Evolutionary conservation across 1,284 basidiomycete species (phyloP), one percentile per base, ranked within the genome.

Genomic region (Ganoderma lucidum): DNA sequence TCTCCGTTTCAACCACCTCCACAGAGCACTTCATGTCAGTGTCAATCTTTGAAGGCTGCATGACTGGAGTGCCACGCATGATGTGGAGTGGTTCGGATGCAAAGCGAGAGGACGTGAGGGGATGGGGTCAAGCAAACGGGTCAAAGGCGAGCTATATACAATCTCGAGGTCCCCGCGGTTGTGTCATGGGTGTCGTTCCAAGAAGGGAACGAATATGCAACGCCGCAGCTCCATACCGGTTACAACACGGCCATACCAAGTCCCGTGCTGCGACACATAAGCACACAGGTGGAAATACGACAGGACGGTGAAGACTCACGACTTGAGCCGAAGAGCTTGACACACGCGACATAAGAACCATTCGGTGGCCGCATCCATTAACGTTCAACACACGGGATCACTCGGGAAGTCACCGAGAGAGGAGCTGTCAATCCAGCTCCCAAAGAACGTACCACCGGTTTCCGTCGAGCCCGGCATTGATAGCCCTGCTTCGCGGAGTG

Each of bases 1-100:
- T 53, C 48, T 53, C 48, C n/a, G 48, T 53, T 53, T 53, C 23
- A 53, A 28, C 48, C 48, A 53, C 48, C 23, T 53, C 48, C 48
- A 53, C 48, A 12, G 48, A 53, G 23, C 23, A 53, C 23, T 53
- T 53, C 48, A 14, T 53, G 48, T 53, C 48, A 28, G 23, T 53
- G 23, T 53, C 48, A 12, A 14, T 12, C 28, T 53, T 53, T 14
- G 48, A 53, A 53, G 48, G 9, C 9, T 53, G 48, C 23, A n/a
- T 53, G 48, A 53, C 48, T 53, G 23, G 48, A n/a, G 48, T 53
- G n/a, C 48, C 48, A 28, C 23, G 23, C 48, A 28, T 53, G 48
- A 14, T 53, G 23, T 8, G 48, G 48, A 53, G 48, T 53, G 23
- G 48, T 53, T 53, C 48, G n/a, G 48, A 53, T 53, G 48, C 48